Evolutionary conservation across 345 rosid species (phyloP).

Genomic region (Angophora floribunda): DNA sequence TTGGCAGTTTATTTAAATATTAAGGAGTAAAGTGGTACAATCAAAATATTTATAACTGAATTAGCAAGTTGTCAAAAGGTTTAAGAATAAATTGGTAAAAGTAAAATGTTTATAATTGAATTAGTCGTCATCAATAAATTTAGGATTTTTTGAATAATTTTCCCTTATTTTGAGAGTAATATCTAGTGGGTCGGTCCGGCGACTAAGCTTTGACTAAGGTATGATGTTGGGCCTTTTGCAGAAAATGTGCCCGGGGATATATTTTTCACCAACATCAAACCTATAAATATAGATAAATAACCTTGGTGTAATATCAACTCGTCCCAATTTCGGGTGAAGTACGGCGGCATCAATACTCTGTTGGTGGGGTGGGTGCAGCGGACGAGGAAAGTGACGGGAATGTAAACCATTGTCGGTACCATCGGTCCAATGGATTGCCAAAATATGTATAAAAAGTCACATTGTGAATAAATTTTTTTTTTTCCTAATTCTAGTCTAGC

Average conservation of each 20-base stretch:
- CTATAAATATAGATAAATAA: not conserved
- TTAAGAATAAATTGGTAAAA: too few species aligned
- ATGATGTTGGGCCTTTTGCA: not conserved
- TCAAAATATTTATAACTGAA: too few species aligned
- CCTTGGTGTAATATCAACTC: not conserved
- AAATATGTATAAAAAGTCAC: not conserved
- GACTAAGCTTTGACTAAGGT: not conserved
- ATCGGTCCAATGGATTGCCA: not conserved
- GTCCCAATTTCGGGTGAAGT: not conserved
- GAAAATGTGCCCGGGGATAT: not conserved
- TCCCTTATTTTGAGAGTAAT: not conserved
- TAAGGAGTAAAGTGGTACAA: too few species aligned
- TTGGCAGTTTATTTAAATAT: too few species aligned
- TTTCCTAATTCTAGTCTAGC: too few species aligned
- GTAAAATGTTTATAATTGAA: too few species aligned
- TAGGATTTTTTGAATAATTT: too few species aligned
- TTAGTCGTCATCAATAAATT: too few species aligned
- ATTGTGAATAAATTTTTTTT: too few species aligned
- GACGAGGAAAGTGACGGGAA: not conserved
- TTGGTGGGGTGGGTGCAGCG: fast-evolving
- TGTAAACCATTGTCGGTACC: not conserved
- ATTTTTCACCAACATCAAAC: not conserved
- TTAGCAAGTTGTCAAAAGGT: too few species aligned
- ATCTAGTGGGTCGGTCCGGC: not conserved
- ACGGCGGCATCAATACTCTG: too few species aligned